A percentile compares a stretch with the other conserved stretches of the same genome.
Evolutionary conservation across 306 rosid species (phyloP).

Genomic region (Glycine latifolia): DNA sequence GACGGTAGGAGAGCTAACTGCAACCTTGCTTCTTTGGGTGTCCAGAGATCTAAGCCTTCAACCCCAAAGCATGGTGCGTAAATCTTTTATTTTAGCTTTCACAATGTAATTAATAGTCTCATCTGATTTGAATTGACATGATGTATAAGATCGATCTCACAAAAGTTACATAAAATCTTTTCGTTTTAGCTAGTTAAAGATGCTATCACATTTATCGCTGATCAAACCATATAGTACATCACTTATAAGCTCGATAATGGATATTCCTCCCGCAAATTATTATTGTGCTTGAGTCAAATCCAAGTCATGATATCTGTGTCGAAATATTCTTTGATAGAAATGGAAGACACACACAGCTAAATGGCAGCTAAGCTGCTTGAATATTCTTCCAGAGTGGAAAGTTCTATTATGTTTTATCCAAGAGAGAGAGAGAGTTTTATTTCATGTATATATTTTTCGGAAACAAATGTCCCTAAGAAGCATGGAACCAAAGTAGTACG

Average conservation of each 20-base stretch:
- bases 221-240: background rate
- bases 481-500: conserved; percentile 13
- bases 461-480: conserved; percentile 42
- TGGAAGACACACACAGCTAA: conserved; percentile 50
- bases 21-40: conserved; percentile 98
- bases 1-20: conserved; percentile 97
- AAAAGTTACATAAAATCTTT: conserved; percentile 44
- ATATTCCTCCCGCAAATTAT: conserved; percentile 51
- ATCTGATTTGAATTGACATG: conserved; percentile 34
- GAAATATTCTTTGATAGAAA: conserved; percentile 56
- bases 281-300: conserved; percentile 43
- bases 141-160: conserved; percentile 60
- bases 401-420: conserved; percentile 52
- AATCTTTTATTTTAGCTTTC: background rate
- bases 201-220: conserved; percentile 35
- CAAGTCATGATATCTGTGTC: conserved; percentile 14
- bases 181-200: conserved; percentile 29
- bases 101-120: conserved; percentile 7
- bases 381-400: conserved; percentile 69
- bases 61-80: conserved; percentile 85
- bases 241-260: conserved; percentile 39
- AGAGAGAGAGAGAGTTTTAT: conserved; percentile 15
- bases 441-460: conserved; percentile 43
- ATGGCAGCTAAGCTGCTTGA: conserved; percentile 56
- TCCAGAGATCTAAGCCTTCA: conserved; percentile 99